Evolutionary conservation across 2,329 filamentous ascomycete genomes (phyloP).

Genomic region (Aureobasidium lini): DNA sequence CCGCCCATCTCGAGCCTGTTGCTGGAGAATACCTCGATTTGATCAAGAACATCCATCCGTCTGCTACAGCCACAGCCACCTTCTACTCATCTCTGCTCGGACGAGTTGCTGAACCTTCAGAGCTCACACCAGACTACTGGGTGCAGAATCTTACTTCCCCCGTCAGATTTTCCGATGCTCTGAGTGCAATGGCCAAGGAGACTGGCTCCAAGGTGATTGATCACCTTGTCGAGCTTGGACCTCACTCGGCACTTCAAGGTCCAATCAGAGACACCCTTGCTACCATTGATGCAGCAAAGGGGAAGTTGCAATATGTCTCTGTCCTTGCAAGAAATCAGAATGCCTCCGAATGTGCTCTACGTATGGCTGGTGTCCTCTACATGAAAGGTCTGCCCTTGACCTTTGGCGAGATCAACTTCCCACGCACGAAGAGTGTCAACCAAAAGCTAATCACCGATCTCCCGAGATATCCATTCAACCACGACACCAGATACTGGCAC

Average conservation of each 20-base stretch:
- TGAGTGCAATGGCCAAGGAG: conserved; percentile 18
- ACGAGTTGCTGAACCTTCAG: not conserved
- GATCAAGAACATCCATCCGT: conserved; percentile 4
- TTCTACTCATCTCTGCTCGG: conserved; percentile 17
- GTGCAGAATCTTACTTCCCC: conserved; percentile 38
- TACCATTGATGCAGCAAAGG: not conserved
- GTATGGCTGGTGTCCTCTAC: conserved; percentile 2
- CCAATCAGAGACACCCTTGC: conserved; percentile 28
- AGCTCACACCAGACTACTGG: conserved; percentile 34
- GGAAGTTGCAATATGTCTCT: conserved; percentile 8
- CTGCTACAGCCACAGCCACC: not conserved
- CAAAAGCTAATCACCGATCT: conserved; percentile 13
- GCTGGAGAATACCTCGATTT: not conserved
- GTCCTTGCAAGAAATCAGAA: conserved; percentile 5
- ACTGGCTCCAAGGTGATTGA: not conserved
- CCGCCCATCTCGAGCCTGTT: conserved; percentile 1
- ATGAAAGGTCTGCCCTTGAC: not conserved
- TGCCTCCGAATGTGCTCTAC: not conserved
- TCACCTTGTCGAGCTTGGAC: conserved; percentile 37
- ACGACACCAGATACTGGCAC: conserved; percentile 16
- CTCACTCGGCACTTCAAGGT: conserved; percentile 37
- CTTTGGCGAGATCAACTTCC: conserved; percentile 4
- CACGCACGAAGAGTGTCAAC: not conserved
- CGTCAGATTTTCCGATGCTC: conserved; percentile 39
- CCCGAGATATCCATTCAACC: conserved; percentile 17